Evolutionary conservation across 768 basidiomycete genomes (phyloP), one percentile per base, ranked within the genome.

Genomic region (Cystobasidium ongulense): DNA sequence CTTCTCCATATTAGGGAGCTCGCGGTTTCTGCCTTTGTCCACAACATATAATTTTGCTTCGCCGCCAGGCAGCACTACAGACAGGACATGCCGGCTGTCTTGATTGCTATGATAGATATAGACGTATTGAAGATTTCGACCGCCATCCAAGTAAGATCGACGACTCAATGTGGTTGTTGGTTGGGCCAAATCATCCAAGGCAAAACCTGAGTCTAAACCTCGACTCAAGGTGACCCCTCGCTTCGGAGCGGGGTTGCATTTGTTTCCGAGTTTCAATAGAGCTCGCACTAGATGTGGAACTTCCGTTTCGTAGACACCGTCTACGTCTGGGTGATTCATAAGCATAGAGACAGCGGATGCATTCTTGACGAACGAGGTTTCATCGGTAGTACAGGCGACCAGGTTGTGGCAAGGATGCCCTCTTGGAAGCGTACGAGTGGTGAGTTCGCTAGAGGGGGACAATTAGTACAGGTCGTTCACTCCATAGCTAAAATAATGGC

Each of bases 281-380:
- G 88, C 91, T 38, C 95, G 89, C 70, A 90, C 85, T 59, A 88
- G 82, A 21, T 95, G 85, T 8, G 96, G 91, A 18, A 92, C 91
- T 85, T 98, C 93, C 23, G 89, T 84, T 82, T 99, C 96, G 78
- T 89, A 99, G 1, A 96, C 90, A 0, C 92, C 92, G 77, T 97
- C 92, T 10, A 97, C 91, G 78, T 90, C 92, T 0, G 94, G 91
- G 78, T 94, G 90, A 79, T 96, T 96, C 73, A 87, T 91, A 63
- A 98, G 84, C 79, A 93, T 89, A 21, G 92, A 88, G 79, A 98
- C 97, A 80, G 96, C 91, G 71, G 91, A 89, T 77, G 91, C 89
- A 35, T 89, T 90, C 35, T 90, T 87, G 35, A 89, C 84, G 81
- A 90, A 99, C 18, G 88, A 82, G 4, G 89, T 88, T 80, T 98